Evolutionary conservation across 148 eudicot genomes (phyloP), one percentile per base, ranked within the genome.

Genomic region (Limonium bicolor): DNA sequence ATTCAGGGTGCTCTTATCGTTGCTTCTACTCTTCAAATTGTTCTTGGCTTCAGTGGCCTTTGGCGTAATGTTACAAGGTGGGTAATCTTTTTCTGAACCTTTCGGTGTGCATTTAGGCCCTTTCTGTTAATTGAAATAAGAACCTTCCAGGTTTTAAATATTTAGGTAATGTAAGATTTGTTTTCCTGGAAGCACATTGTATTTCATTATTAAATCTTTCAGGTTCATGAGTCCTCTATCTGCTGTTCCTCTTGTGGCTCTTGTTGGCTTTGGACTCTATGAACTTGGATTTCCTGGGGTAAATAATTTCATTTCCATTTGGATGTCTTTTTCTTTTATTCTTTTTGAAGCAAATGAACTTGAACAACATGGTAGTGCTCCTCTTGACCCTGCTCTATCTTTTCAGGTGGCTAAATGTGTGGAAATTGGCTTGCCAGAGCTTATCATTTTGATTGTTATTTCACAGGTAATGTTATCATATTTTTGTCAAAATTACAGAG

Each of bases 271-370:
- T 63, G 99, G 99, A 42, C 83, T 92, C 23, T 92, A 85, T 49
- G 95, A 82, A 60, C 80, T 92, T 44, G 99, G 95, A 31, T 92
- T 92, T 63, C 99, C 99, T 36, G 95, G 94, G 86, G 99, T 92
- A 70, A 36, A 25, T 29, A 41, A 4, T 15, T 43, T 12, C 17
- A 6, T 25, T 43, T 22, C 27, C 31, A 43, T 43, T 43, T 24
- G 2, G 12, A 27, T 39, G 14, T 25, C 10, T 11, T 36, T 30
- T 0, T 45, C 19, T 54, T 34, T 36, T 24, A 1, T 48, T 22
- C 40, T 27, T 36, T 40, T 20, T 20, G n/a, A n/a, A n/a, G n/a
- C n/a, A n/a, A n/a, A n/a, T n/a, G n/a, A n/a, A 28, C 14, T 12
- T 40, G 26, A 50, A 15, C 34, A 10, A 35, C 16, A 20, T 38